A percentile compares a stretch with the other conserved stretches of the same genome.
phyloP scores from a whole-genome alignment of 2,329 filamentous ascomycete species.

The Colletotrichum liriopes region DNA sequence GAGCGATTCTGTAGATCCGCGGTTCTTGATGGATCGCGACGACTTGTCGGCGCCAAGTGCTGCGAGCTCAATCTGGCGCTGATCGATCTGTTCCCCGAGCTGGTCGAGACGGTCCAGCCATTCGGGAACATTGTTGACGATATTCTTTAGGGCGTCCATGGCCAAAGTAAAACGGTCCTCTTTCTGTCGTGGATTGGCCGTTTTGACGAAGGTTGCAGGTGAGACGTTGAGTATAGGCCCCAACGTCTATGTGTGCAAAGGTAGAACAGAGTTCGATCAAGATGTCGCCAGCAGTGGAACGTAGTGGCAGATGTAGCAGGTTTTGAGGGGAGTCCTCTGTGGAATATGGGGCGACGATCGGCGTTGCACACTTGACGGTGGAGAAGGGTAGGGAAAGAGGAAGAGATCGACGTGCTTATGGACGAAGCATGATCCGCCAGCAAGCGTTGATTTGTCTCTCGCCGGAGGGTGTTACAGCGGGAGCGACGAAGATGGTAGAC shows the following conservation, averaged over 20 bases:
- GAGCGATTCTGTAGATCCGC: slow-evolving; percentile 69
- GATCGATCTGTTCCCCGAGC: slow-evolving; percentile 72
- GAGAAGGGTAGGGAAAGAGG: slow-evolving; percentile 46
- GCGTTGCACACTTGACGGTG: slow-evolving; percentile 46
- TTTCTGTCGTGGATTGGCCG: slow-evolving; percentile 48
- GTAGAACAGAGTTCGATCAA: background rate
- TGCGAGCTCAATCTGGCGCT: slow-evolving; percentile 74
- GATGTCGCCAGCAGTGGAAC: slow-evolving; percentile 4
- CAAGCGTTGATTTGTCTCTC: slow-evolving; percentile 30
- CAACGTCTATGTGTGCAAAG: slow-evolving; percentile 45
- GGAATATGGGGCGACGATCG: slow-evolving; percentile 34
- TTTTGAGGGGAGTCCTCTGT: slow-evolving; percentile 29
- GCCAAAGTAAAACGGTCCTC: slow-evolving; percentile 55
- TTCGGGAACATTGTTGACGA: slow-evolving; percentile 71
- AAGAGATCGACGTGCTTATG: slow-evolving; percentile 38
- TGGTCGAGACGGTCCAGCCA: slow-evolving; percentile 74
- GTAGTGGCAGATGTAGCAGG: slow-evolving; percentile 18
- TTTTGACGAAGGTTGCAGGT: slow-evolving; percentile 45
- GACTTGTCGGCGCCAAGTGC: slow-evolving; percentile 56
- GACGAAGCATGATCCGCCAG: slow-evolving; percentile 41
- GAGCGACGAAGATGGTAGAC: background rate
- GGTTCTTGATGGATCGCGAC: slow-evolving; percentile 63
- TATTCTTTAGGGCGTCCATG: slow-evolving; percentile 71
- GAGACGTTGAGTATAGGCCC: slow-evolving; percentile 50
- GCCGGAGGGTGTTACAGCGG: slow-evolving; percentile 3